A percentile compares a stretch with the other conserved stretches of the same genome.
These are phyloP conservation scores for Anthoceros angustus DNA, from an alignment of 225 moss, liverwort and hornwort species.

Conservation along the genomic window DNA sequence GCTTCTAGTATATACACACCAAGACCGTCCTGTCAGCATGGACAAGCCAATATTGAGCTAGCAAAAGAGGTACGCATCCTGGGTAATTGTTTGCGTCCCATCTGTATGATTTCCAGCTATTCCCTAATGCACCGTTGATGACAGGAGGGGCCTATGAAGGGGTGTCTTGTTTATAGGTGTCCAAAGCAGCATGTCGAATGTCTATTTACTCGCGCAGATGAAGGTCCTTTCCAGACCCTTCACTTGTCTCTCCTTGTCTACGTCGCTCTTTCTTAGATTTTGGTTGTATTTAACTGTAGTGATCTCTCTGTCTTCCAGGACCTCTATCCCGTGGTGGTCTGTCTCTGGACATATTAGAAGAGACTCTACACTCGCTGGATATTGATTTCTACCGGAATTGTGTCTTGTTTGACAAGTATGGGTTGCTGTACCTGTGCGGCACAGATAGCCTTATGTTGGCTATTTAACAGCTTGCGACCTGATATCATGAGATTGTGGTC, in stretches of 20 bases:
- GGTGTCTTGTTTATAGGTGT: too few species aligned
- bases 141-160: not conserved
- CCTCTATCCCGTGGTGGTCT: constrained; percentile 1
- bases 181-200: too few species aligned
- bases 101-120: constrained; percentile 7
- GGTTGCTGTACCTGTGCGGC: not conserved
- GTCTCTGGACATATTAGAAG: constrained; percentile 11
- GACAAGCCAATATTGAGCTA: constrained; percentile 12
- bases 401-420: constrained; percentile 12
- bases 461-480: constrained; percentile 12
- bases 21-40: constrained; percentile 16
- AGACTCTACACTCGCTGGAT: constrained; percentile 9
- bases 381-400: constrained; percentile 20
- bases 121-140: constrained; percentile 7
- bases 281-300: not conserved
- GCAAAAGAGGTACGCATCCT: constrained; percentile 10
- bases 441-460: not conserved
- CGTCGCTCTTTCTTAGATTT: too few species aligned
- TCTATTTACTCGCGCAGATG: too few species aligned
- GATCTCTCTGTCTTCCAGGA: constrained; percentile 8
- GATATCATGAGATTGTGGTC: too few species aligned
- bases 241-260: too few species aligned
- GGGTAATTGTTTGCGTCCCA: constrained; percentile 7
- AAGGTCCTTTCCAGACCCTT: too few species aligned
- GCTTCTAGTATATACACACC: constrained; percentile 12